These are phyloP conservation scores for Aspergillus cristatus DNA, from an alignment of 495 filamentous ascomycete species.

Conservation along the genomic window DNA sequence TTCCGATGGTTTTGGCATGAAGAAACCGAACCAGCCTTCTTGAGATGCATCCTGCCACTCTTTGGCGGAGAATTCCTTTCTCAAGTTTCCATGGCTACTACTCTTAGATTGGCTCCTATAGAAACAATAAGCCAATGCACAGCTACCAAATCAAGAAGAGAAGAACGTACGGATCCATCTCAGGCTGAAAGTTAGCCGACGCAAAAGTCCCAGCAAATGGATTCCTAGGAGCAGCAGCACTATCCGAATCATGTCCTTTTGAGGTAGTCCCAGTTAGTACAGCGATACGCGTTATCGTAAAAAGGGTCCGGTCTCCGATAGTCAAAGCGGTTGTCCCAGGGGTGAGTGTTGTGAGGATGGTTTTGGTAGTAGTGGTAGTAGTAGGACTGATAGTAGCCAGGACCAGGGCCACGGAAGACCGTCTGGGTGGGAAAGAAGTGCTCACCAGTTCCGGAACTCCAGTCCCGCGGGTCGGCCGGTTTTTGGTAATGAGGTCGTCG, in stretches of 20 bases:
- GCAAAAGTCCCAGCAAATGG: constrained; percentile 5
- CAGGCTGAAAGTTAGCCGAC: too few species aligned
- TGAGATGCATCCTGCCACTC: constrained; percentile 51
- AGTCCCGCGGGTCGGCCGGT: constrained; percentile 18
- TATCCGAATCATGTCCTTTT: constrained; percentile 35
- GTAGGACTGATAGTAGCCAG: too few species aligned
- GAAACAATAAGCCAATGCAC: too few species aligned
- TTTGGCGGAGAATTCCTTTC: constrained; percentile 57
- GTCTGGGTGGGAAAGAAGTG: constrained; percentile 5
- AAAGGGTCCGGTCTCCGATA: constrained; percentile 7
- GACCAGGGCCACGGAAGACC: too few species aligned
- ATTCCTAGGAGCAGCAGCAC: constrained; percentile 19
- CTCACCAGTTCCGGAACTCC: constrained; percentile 26
- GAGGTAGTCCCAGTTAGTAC: constrained; percentile 17
- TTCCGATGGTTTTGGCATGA: constrained; percentile 28
- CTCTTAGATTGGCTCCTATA: constrained; percentile 23
- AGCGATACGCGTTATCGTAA: constrained; percentile 7
- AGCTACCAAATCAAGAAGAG: too few species aligned
- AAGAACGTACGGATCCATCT: background rate
- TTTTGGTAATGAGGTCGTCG: constrained; percentile 25
- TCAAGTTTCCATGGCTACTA: constrained; percentile 65
- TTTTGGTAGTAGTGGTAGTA: too few species aligned
- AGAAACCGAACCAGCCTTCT: constrained; percentile 34
- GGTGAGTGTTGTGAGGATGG: constrained; percentile 6
- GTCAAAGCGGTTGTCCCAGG: constrained; percentile 1